These are phyloP conservation scores for Farysia itapuensis DNA, from an alignment of 1,284 basidiomycete species.

Conservation along the genomic window DNA sequence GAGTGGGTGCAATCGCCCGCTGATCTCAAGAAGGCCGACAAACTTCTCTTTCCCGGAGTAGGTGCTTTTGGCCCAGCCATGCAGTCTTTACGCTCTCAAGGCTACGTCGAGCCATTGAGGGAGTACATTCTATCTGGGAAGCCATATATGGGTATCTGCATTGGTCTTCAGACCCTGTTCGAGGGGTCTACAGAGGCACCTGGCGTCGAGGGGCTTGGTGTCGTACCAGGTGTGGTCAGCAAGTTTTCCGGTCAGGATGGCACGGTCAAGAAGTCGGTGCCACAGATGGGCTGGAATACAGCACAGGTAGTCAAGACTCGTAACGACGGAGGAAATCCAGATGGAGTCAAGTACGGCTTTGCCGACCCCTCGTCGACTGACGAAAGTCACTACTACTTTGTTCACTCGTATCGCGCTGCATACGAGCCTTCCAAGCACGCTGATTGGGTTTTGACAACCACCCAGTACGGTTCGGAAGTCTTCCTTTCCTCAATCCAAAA, in stretches of 20 bases:
- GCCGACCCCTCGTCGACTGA: conserved; percentile 56
- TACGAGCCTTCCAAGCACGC: conserved; percentile 61
- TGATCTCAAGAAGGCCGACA: conserved; percentile 85
- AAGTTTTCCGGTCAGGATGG: conserved; percentile 44
- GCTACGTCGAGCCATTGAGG: conserved; percentile 77
- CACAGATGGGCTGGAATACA: conserved; percentile 92
- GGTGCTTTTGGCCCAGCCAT: conserved; percentile 90
- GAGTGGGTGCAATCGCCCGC: conserved; percentile 82
- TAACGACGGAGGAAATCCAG: conserved; percentile 16
- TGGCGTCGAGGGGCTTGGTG: conserved; percentile 46
- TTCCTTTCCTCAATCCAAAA: conserved; percentile 83
- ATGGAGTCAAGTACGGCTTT: conserved; percentile 38
- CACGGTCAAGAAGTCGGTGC: conserved; percentile 73
- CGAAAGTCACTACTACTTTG: conserved; percentile 82
- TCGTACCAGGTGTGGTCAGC: conserved; percentile 50
- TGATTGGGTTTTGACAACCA: conserved; percentile 79
- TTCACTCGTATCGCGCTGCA: conserved; percentile 89
- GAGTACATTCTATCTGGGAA: conserved; percentile 83
- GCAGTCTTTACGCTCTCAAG: conserved; percentile 72
- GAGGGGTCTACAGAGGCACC: conserved; percentile 68
- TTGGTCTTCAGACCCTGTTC: conserved; percentile 74
- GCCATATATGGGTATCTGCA: conserved; percentile 89
- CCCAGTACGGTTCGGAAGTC: conserved; percentile 90
- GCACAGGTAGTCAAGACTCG: conserved; percentile 60
- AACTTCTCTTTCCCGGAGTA: conserved; percentile 96